Evolutionary conservation across 306 rosid genomes (phyloP), one percentile per base, ranked within the genome.

Genomic region (Medicago lupulina): DNA sequence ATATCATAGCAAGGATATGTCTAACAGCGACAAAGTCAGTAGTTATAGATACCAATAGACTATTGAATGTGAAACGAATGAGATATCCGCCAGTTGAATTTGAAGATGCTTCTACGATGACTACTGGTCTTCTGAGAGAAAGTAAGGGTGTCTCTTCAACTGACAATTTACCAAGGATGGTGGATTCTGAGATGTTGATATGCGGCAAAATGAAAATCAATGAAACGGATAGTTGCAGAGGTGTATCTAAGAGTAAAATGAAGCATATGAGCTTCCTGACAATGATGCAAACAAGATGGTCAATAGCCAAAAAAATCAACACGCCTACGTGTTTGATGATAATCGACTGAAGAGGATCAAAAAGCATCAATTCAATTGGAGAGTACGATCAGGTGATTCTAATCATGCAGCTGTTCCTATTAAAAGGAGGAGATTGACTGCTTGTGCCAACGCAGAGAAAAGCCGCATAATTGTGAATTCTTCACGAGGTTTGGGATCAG

Each of bases 361-460:
- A 71, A 70, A 77, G 73, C 85, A 73, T 46, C 83, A 84, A 66
- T 84, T 83, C 66, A 83, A 73, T 69, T 85, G 72, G 73, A 86
- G 83, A 73, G 77, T 73, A 65, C 85, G 89, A 81, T 70, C 86
- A 47, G 76, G 75, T 38, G 87, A 85, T 71, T 84, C 89, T 51
- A 85, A 84, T 77, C 77, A 67, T 74, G 76, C 40, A 55, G 86
- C 75, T 79, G 87, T 85, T 78, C 81, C 85, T 64, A 64, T 79
- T 47, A 93, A 90, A 85, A 85, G 88, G 55, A 72, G 88, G 72
- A 90, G 86, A 77, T 71, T 92, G 66, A 76, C 88, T 75, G 88
- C 89, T 68, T 88, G 90, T 77, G 85, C 67, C 43, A 79, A 86
- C 82, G 84, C 73, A 40, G 91, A 90, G 79, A 80, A 80, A 59